These are phyloP conservation scores for Cercospora sp. DNA, from an alignment of 2,329 filamentous ascomycete species.

Conservation along the genomic window DNA sequence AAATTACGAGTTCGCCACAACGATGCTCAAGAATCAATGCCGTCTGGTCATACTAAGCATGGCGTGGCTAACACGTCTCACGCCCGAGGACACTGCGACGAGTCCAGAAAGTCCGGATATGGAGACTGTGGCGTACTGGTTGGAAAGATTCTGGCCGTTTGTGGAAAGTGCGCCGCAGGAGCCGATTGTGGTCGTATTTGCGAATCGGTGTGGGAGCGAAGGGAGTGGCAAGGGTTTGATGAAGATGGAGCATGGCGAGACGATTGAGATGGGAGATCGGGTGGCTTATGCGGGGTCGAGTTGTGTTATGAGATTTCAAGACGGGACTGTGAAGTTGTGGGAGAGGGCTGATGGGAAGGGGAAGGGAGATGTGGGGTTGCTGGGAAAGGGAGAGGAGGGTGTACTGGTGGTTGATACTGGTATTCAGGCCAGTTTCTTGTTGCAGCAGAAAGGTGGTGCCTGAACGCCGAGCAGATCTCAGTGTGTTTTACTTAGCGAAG, in stretches of 20 bases:
- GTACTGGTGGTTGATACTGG: slow-evolving; percentile 68
- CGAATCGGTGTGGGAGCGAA: slow-evolving; percentile 69
- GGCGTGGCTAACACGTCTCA: slow-evolving; percentile 69
- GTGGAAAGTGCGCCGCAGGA: slow-evolving; percentile 44
- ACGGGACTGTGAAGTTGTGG: slow-evolving; percentile 65
- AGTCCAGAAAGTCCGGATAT: slow-evolving; percentile 62
- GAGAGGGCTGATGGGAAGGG: slow-evolving; percentile 47
- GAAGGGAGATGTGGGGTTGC: slow-evolving; percentile 43
- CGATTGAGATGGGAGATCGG: slow-evolving; percentile 34
- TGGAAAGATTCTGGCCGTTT: slow-evolving; percentile 66
- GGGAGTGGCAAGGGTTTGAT: slow-evolving; percentile 26
- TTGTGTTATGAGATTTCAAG: slow-evolving; percentile 65
- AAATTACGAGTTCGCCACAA: slow-evolving; percentile 59
- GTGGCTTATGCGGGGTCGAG: slow-evolving; percentile 73
- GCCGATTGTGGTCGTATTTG: slow-evolving; percentile 68
- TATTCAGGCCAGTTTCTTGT: slow-evolving; percentile 37
- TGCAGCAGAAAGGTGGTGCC: slow-evolving; percentile 28
- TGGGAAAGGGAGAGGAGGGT: slow-evolving; percentile 69
- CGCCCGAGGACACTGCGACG: slow-evolving; percentile 51
- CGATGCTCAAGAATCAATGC: slow-evolving; percentile 57
- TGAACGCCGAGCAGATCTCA: background rate
- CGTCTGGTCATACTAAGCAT: slow-evolving; percentile 70
- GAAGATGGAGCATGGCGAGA: slow-evolving; percentile 35
- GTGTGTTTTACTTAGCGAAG: background rate
- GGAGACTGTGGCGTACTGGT: slow-evolving; percentile 74